Evolutionary conservation across 768 basidiomycete species (phyloP).

Genomic region (Agrocybe pediades): DNA sequence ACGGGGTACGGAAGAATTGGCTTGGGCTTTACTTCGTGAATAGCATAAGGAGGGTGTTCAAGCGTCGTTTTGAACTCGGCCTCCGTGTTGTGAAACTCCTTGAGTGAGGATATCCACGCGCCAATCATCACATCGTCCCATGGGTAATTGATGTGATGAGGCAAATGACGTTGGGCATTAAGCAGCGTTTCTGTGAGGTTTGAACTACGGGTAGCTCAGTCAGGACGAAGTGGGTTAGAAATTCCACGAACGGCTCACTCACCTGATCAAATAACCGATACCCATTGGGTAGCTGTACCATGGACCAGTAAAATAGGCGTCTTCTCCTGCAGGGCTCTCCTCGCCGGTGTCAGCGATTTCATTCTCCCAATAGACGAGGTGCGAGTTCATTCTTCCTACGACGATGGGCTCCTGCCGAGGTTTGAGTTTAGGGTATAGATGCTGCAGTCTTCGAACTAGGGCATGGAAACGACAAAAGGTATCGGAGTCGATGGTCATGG

Average conservation of each 20-base stretch:
- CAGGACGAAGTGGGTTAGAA: background rate
- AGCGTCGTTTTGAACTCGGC: background rate
- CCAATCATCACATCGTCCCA: constrained; percentile 8
- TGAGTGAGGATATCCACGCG: background rate
- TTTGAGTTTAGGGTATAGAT: background rate
- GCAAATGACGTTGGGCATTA: background rate
- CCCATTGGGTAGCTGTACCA: constrained; percentile 7
- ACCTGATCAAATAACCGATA: constrained; percentile 3
- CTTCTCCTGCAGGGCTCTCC: background rate
- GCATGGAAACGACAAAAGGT: constrained; percentile 1
- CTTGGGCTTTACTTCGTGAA: background rate
- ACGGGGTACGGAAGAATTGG: background rate
- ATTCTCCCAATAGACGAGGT: background rate
- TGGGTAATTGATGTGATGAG: constrained; percentile 5
- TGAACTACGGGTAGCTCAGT: background rate
- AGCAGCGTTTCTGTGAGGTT: constrained; percentile 1
- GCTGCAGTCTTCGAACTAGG: background rate
- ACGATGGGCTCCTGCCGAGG: constrained; percentile 1
- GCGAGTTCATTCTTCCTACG: background rate
- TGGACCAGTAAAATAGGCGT: background rate
- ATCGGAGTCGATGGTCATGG: constrained; percentile 6
- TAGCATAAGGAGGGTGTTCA: background rate
- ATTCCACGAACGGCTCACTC: background rate
- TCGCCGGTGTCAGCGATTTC: background rate
- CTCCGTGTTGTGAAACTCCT: background rate